These are phyloP conservation scores for Calcarisporium arbuscula DNA, from an alignment of 2,329 filamentous ascomycete species.

Conservation along the genomic window DNA sequence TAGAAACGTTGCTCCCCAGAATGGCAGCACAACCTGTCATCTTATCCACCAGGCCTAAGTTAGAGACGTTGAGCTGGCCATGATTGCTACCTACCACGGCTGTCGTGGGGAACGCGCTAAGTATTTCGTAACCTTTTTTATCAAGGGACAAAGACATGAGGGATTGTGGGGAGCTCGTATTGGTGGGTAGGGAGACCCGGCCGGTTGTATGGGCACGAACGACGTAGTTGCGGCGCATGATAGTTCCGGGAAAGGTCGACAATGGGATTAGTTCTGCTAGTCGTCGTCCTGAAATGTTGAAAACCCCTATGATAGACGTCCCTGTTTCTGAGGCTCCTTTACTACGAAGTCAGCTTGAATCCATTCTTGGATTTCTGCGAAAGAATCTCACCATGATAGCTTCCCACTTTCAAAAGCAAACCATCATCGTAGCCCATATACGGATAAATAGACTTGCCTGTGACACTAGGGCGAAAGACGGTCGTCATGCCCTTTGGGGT, in stretches of 20 bases:
- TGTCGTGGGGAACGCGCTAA: slow-evolving; percentile 65
- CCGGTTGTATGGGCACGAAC: slow-evolving; percentile 67
- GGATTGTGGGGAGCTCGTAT: slow-evolving; percentile 30
- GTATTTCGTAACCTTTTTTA: slow-evolving; percentile 69
- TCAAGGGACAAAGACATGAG: slow-evolving; percentile 59
- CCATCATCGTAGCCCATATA: slow-evolving; percentile 74
- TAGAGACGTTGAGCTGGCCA: slow-evolving; percentile 48
- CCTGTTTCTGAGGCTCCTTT: slow-evolving; percentile 54
- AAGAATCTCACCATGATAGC: slow-evolving; percentile 60
- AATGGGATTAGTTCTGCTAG: slow-evolving; percentile 66
- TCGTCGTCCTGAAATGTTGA: slow-evolving; percentile 65
- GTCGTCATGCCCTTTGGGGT: slow-evolving; percentile 69
- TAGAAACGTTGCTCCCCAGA: slow-evolving; percentile 51
- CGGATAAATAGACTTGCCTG: slow-evolving; percentile 65
- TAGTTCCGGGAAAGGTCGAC: slow-evolving; percentile 64
- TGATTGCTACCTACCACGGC: slow-evolving; percentile 40
- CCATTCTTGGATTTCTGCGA: not conserved
- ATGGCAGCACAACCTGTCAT: slow-evolving; percentile 86
- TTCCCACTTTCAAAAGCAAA: slow-evolving; percentile 68
- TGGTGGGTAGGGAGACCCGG: slow-evolving; percentile 48
- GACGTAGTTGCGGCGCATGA: slow-evolving; percentile 55
- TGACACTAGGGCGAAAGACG: slow-evolving; percentile 69
- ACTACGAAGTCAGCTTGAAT: not conserved
- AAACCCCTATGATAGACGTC: slow-evolving; percentile 72
- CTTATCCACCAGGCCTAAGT: slow-evolving; percentile 74